Base-by-base conservation (phyloP, 495 filamentous ascomycete genomes). In the Hypomontagnella submonticulosa region DNA sequence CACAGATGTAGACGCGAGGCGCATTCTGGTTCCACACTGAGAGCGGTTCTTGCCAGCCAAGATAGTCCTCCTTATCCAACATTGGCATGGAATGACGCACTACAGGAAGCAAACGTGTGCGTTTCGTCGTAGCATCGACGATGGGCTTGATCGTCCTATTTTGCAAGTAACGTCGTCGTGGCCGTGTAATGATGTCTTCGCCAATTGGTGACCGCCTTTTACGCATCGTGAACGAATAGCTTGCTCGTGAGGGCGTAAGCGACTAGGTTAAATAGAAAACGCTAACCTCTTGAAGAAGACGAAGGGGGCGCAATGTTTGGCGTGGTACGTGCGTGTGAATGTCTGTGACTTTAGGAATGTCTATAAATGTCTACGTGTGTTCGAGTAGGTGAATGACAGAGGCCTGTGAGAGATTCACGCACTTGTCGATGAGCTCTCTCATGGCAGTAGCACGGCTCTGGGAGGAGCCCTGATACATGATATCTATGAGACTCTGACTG, bases 21-120 rank as follows among this genome's bases (percentile, higher is more conserved):
- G 73, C 67, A 33, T 62, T 70, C 52, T 77, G 73, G 59, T 77
- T 72, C 65, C 72, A 77, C 11, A 71, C 61, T 19, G 74, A 76
- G 2, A 76, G 59, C 40, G 52, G 8, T 65, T 74, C 71, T 52
- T 72, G 63, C 59, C 66, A 69, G 23, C 60, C 59, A 46, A 63
- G 60, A 60, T 52, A 59, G 55, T 69, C 50, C 38, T 69, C 60
- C 59, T 63, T 63, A 49, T 69, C 66, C 66, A 63, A 56, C 66
- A 69, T 69, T 60, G 60, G 49, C 66, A 57, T 56, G 47, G 66
- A 49, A 34, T 56, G 54, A 49, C 44, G 61, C 55, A 57, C 60
- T 51, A 36, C 50, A 37, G 60, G 66, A 57, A 56, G 50, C 18
- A 55, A 69, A 56, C 54, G 55, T 44, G 60, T 60, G 59, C 66